phyloP scores from a whole-genome alignment of 2,329 filamentous ascomycete species.

The Simplicillium sp. region DNA sequence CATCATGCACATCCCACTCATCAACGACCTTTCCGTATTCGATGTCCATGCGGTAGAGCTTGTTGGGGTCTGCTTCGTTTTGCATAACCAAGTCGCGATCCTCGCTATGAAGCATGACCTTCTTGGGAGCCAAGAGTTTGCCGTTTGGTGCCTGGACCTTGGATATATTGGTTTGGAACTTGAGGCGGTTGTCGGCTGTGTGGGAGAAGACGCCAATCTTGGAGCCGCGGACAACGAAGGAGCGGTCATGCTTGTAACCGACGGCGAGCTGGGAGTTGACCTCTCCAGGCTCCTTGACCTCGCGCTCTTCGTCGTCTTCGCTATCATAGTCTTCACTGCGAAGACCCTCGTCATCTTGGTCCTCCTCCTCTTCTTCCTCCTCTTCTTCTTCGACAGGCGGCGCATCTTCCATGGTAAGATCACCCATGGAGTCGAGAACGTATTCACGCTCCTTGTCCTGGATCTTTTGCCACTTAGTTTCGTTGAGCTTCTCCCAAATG shows the following conservation, averaged over 20 bases:
- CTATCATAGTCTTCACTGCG: slow-evolving; percentile 59
- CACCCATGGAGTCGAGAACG: slow-evolving; percentile 89
- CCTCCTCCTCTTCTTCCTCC: slow-evolving; percentile 43
- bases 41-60: slow-evolving; percentile 92
- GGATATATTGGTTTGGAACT: slow-evolving; percentile 95
- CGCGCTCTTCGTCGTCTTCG: slow-evolving; percentile 69
- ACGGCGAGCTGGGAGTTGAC: slow-evolving; percentile 92
- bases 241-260: slow-evolving; percentile 93
- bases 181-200: slow-evolving; percentile 80
- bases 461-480: slow-evolving; percentile 87
- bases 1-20: slow-evolving; percentile 96
- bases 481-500: slow-evolving; percentile 91
- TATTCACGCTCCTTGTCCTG: slow-evolving; percentile 93
- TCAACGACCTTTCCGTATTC: slow-evolving; percentile 97
- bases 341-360: slow-evolving; percentile 53
- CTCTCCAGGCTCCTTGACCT: slow-evolving; percentile 60
- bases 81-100: slow-evolving; percentile 86
- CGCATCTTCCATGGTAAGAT: slow-evolving; percentile 82
- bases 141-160: slow-evolving; percentile 86
- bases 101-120: slow-evolving; percentile 91
- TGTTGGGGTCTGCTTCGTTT: slow-evolving; percentile 74
- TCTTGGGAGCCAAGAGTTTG: slow-evolving; percentile 84
- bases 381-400: slow-evolving; percentile 32
- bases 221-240: slow-evolving; percentile 91
- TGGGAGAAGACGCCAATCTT: slow-evolving; percentile 99